phyloP scores from a whole-genome alignment of 2,329 filamentous ascomycete genomes.

The Capronia coronata region DNA sequence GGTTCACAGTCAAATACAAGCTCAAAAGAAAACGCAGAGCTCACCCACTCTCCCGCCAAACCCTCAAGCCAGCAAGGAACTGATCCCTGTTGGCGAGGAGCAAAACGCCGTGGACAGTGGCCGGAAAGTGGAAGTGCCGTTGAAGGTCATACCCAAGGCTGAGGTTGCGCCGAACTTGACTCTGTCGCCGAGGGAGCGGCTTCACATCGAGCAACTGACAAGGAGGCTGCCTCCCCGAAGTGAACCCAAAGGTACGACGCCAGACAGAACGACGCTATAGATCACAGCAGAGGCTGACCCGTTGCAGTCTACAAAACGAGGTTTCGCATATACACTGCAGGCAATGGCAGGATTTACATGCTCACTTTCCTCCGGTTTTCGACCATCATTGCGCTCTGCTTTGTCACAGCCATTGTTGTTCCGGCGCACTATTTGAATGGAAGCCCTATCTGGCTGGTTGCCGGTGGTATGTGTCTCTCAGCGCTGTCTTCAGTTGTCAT shows the following conservation, averaged over 20 bases:
- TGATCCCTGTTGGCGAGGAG: conserved; percentile 15
- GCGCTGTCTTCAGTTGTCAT: background rate
- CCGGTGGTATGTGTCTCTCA: conserved; percentile 12
- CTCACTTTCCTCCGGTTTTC: conserved; percentile 65
- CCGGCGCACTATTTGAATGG: conserved; percentile 50
- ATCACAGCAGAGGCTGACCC: too few species aligned
- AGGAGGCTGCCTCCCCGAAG: conserved; percentile 17
- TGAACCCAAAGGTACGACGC: conserved; percentile 16
- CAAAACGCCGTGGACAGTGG: conserved; percentile 18
- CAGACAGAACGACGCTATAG: conserved; percentile 1
- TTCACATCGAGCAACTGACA: conserved; percentile 28
- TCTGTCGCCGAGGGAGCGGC: conserved; percentile 26
- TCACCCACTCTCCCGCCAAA: background rate
- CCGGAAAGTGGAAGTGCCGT: conserved; percentile 23
- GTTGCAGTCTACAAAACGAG: conserved; percentile 36
- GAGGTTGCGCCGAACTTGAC: conserved; percentile 24
- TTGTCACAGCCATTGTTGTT: conserved; percentile 58
- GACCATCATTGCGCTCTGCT: conserved; percentile 61
- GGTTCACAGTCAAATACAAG: conserved; percentile 14
- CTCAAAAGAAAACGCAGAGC: conserved; percentile 3
- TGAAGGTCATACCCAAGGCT: conserved; percentile 26
- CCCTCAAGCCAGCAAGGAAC: conserved; percentile 7
- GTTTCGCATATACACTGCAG: conserved; percentile 69
- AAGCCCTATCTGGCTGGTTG: conserved; percentile 29
- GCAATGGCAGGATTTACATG: conserved; percentile 59